Evolutionary conservation across 768 basidiomycete genomes (phyloP).

Genomic region (Suillus subluteus): DNA sequence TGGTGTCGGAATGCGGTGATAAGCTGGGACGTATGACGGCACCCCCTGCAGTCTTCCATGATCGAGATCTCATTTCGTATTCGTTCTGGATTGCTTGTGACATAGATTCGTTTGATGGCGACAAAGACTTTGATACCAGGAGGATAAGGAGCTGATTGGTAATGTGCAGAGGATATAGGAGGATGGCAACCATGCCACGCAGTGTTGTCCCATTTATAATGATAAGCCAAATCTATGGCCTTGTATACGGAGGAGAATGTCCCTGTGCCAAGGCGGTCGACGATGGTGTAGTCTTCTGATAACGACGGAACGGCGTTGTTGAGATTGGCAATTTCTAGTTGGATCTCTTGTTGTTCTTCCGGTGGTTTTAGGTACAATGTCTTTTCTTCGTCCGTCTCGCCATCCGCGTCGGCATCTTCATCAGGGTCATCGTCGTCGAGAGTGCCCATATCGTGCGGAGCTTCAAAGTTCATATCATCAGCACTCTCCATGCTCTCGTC

Average conservation of each 20-base stretch:
- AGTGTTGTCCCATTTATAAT: slow-evolving; percentile 75
- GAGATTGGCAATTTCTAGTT: slow-evolving; percentile 76
- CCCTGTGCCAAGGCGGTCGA: slow-evolving; percentile 94
- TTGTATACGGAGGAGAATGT: slow-evolving; percentile 99
- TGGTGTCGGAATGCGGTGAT: slow-evolving; percentile 91
- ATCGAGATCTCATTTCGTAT: slow-evolving; percentile 93
- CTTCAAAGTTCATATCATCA: slow-evolving; percentile 38
- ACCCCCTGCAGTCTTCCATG: slow-evolving; percentile 82
- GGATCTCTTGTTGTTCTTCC: slow-evolving; percentile 76
- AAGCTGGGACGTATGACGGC: slow-evolving; percentile 87
- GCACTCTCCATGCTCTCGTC: slow-evolving; percentile 54
- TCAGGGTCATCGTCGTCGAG: slow-evolving; percentile 39
- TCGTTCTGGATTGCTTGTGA: slow-evolving; percentile 90
- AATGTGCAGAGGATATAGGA: slow-evolving; percentile 62
- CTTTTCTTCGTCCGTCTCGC: slow-evolving; percentile 62
- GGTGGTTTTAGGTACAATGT: slow-evolving; percentile 57
- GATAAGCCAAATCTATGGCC: slow-evolving; percentile 79
- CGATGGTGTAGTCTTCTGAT: slow-evolving; percentile 66
- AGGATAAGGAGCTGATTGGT: slow-evolving; percentile 53
- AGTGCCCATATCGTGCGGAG: slow-evolving; percentile 36
- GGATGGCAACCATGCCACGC: slow-evolving; percentile 75
- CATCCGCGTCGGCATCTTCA: slow-evolving; percentile 34
- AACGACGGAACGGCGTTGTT: slow-evolving; percentile 69
- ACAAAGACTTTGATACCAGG: slow-evolving; percentile 69
- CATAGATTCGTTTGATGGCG: slow-evolving; percentile 96